Conservation (phyloP, 768 basidiomycete genomes). For the Aureoboletus auriporus region DNA sequence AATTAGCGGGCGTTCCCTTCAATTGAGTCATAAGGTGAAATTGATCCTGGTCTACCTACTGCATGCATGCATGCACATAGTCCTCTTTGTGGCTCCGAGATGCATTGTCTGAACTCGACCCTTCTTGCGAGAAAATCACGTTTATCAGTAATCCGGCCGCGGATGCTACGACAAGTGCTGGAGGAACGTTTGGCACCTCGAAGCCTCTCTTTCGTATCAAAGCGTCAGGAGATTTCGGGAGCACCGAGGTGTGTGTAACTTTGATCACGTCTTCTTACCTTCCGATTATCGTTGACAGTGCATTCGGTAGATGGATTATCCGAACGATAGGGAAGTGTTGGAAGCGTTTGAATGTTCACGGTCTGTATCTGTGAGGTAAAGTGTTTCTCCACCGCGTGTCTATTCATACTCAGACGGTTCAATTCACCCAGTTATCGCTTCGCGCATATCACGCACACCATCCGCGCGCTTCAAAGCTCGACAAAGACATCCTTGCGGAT, state of each 20-base stretch:
- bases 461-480: slow-evolving; percentile 75
- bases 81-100: slow-evolving; percentile 91
- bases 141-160: slow-evolving; percentile 72
- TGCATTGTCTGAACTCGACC: slow-evolving; percentile 86
- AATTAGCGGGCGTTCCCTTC: background rate
- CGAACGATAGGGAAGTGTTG: slow-evolving; percentile 86
- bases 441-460: slow-evolving; percentile 65
- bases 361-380: slow-evolving; percentile 68
- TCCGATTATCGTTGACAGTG: background rate
- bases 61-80: slow-evolving; percentile 19
- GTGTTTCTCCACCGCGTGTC: background rate
- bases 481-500: slow-evolving; percentile 88
- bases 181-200: background rate
- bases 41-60: background rate
- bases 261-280: background rate
- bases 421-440: slow-evolving; percentile 66
- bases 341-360: slow-evolving; percentile 83
- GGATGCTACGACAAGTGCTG: slow-evolving; percentile 13
- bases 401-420: background rate
- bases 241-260: slow-evolving; percentile 63
- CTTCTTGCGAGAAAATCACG: slow-evolving; percentile 81
- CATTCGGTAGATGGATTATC: slow-evolving; percentile 84
- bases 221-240: slow-evolving; percentile 79
- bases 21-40: too few relatives aligned
- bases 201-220: slow-evolving; percentile 76